Conservation (phyloP, 768 basidiomycete species). For the Psilocybe tampanensis region DNA sequence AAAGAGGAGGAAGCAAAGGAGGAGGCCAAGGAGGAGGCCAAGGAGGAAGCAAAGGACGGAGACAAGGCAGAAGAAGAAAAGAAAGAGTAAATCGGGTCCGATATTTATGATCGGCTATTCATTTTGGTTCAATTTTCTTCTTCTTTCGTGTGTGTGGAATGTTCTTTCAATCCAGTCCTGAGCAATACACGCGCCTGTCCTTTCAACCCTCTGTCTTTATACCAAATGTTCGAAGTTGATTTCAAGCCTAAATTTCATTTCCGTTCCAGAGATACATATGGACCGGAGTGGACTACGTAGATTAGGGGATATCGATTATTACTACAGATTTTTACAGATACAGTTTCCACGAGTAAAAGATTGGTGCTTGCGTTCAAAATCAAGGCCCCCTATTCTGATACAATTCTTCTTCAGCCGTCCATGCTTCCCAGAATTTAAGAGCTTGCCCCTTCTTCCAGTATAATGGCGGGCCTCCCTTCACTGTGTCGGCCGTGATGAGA, state of each 20-base stretch:
- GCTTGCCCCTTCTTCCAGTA: conserved; percentile 78
- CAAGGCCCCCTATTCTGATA: conserved; percentile 13
- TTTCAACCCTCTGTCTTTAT: neutral
- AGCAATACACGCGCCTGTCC: neutral
- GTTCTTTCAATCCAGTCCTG: neutral
- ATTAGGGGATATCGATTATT: conserved; percentile 16
- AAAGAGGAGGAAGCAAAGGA: conserved; percentile 27
- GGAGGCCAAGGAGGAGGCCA: conserved; percentile 27
- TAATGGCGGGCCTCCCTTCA: conserved; percentile 61
- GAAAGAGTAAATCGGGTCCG: conserved; percentile 29
- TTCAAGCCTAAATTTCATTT: conserved; percentile 7
- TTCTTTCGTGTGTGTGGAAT: neutral
- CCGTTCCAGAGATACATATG: conserved; percentile 17
- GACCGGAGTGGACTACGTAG: conserved; percentile 8
- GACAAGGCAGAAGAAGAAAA: conserved; percentile 33
- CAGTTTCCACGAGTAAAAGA: neutral
- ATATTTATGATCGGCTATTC: neutral
- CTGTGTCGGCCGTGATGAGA: conserved; percentile 75
- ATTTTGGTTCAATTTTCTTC: neutral
- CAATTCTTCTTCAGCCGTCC: conserved; percentile 66
- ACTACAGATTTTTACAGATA: conserved; percentile 17
- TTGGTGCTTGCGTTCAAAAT: neutral
- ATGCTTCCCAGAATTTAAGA: conserved; percentile 73
- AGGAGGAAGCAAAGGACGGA: conserved; percentile 31
- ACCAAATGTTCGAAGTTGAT: neutral